phyloP scores from a whole-genome alignment of 75 land plant genomes.

The Larix kaempferi region DNA sequence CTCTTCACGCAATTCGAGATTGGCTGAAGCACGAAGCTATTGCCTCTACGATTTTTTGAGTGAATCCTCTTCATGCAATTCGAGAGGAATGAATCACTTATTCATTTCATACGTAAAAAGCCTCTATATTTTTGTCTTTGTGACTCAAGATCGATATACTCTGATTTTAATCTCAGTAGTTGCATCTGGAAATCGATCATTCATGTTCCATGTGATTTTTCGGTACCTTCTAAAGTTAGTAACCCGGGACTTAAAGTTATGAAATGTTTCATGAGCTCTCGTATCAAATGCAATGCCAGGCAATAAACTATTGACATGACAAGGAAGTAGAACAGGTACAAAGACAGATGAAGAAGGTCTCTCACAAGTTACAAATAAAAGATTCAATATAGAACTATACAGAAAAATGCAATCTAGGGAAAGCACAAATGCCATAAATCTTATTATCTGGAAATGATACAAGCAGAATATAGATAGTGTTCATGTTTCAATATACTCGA shows the following conservation, averaged over 20 bases:
- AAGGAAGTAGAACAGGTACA: conserved; percentile 89
- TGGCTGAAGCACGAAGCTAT: too few species aligned
- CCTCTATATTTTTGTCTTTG: too few species aligned
- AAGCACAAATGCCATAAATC: conserved; percentile 81
- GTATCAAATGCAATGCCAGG: conserved; percentile 89
- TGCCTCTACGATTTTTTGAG: too few species aligned
- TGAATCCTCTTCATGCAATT: too few species aligned
- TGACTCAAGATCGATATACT: too few species aligned
- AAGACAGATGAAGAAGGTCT: conserved; percentile 87
- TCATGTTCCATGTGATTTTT: conserved; percentile 96
- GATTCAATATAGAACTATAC: conserved; percentile 42
- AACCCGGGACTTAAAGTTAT: conserved; percentile 88
- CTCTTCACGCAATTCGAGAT: too few species aligned
- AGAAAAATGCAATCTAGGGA: conserved; percentile 69
- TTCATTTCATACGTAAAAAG: too few species aligned
- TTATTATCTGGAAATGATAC: conserved; percentile 74
- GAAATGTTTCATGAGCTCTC: conserved; percentile 93
- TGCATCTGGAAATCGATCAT: conserved; percentile 98
- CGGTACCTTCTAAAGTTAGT: conserved; percentile 93
- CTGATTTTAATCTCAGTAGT: too few species aligned
- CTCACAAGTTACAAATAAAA: conserved; percentile 96
- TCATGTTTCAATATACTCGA: conserved; percentile 88
- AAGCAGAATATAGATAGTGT: conserved; percentile 68
- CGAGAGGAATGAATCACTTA: too few species aligned
- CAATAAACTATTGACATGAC: conserved; percentile 91